These are phyloP conservation scores for Gardenia jasminoides DNA, from an alignment of 257 asterid genomes.

Conservation along the genomic window DNA sequence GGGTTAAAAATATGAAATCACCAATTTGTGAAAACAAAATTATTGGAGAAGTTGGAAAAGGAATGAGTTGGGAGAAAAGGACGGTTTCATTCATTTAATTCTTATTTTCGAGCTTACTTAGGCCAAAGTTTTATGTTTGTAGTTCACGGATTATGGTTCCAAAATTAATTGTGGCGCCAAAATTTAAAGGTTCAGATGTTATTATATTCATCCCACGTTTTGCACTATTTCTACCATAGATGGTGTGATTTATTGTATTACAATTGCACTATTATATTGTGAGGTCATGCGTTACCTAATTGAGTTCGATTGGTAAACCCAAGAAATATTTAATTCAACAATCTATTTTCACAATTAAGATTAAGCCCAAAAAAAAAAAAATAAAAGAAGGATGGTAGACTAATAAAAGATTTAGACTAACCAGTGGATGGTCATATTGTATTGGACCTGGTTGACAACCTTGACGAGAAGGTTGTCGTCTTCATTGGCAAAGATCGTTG, in stretches of 20 bases:
- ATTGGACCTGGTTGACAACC: constrained; percentile 50
- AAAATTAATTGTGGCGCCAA: too few relatives aligned
- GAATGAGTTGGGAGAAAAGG: too few relatives aligned
- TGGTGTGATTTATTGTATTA: not conserved
- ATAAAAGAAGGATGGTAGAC: not conserved
- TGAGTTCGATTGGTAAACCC: not conserved
- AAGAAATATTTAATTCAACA: not conserved
- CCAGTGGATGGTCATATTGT: constrained; percentile 61
- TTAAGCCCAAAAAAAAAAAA: not conserved
- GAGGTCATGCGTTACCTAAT: not conserved
- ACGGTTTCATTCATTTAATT: too few relatives aligned
- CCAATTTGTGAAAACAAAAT: too few relatives aligned
- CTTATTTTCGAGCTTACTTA: not conserved
- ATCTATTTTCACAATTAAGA: not conserved
- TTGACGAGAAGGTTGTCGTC: constrained; percentile 53
- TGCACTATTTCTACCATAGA: not conserved
- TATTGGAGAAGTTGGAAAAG: too few relatives aligned
- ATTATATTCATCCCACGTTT: not conserved
- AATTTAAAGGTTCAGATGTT: too few relatives aligned
- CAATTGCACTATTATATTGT: not conserved
- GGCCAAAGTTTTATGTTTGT: not conserved
- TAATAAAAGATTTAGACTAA: not conserved
- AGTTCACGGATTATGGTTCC: too few relatives aligned
- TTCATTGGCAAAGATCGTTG: constrained; percentile 53
- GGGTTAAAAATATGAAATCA: too few relatives aligned